Base-by-base conservation (phyloP, 352 stramenopile genomes). In the Globisporangium carolinianum region DNA sequence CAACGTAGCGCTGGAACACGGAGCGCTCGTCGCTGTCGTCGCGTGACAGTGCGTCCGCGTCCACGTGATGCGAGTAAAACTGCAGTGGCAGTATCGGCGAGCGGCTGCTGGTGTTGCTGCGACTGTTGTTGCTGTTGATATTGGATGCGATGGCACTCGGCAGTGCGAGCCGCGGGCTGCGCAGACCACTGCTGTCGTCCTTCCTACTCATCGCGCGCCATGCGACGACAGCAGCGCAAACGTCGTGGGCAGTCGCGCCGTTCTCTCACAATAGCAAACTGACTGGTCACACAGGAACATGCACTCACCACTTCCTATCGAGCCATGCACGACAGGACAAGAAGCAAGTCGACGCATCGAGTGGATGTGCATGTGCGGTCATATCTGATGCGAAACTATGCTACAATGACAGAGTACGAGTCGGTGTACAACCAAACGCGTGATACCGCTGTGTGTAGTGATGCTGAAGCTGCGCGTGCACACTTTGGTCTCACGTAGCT, bases 1-100 rank as follows among this genome's bases (percentile, higher is more conserved):
- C 49, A 39, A 62, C 41, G 43, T 57, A 57, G 39, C 57, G 57
- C 51, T 55, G 38, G 51, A 62, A 62, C 11, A 62, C 36, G 3
- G 57, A 50, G 47, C 57, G 57, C 9, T 62, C 57, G 4, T 62
- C 57, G 8, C n/a, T 35, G 12, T 54, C 47, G 18, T 36, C 8
- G 3, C 3, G 1, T 6, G 6, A 10, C 36, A 55, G 39, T 17
- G 14, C 45, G 56, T 61, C 58, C n/a, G 58, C 50, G 37, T 63
- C 58, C 41, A 59, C 51, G 38, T 59, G 43, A 7, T 37, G 58
- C 17, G 43, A 52, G 36, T 47, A 48, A 8, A 60, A 24, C 54
- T 60, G 54, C 14, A 53, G 54, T 32, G 47, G 47, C 35, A 43
- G 54, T n/a, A 58, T 42, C 4, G 53, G 53, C 43, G 42, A 14